These are phyloP conservation scores for Rhizopus arrhizus DNA, from an alignment of 371 early-diverging fungal species.

Conservation along the genomic window DNA sequence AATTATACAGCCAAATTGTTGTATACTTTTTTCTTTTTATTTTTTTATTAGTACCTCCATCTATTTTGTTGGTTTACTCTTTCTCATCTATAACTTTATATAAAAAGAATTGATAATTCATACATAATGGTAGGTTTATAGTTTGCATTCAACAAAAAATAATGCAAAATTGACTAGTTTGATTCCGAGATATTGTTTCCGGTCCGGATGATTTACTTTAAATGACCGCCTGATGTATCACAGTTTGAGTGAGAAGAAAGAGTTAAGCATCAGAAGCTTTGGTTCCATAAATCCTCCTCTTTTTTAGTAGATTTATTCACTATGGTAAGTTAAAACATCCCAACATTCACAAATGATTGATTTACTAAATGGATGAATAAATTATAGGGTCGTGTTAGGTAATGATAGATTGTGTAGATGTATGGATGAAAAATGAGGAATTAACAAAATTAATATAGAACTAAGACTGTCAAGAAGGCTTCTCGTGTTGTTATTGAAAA, in stretches of 20 bases:
- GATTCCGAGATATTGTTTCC: neutral
- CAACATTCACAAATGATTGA: neutral
- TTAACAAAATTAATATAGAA: slow-evolving; percentile 53
- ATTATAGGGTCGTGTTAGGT: slow-evolving; percentile 29
- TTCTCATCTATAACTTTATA: too few species aligned
- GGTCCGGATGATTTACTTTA: neutral
- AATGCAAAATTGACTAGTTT: too few species aligned
- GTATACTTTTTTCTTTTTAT: too few species aligned
- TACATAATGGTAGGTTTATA: too few species aligned
- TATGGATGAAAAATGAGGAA: neutral
- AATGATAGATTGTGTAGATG: neutral
- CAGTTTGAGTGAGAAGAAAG: neutral
- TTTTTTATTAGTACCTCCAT: too few species aligned
- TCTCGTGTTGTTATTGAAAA: slow-evolving; percentile 99
- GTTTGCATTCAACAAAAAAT: too few species aligned
- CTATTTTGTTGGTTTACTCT: too few species aligned
- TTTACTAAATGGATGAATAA: slow-evolving; percentile 3
- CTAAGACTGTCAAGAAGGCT: slow-evolving; percentile 99
- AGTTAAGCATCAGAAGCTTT: neutral
- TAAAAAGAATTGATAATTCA: too few species aligned
- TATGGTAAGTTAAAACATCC: slow-evolving; percentile 19
- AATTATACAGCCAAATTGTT: too few species aligned
- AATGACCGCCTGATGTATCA: neutral
- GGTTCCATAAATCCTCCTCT: slow-evolving; percentile 20
- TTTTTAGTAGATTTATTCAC: slow-evolving; percentile 11